A percentile compares a stretch with the other conserved stretches of the same genome.
Evolutionary conservation across 768 basidiomycete species (phyloP).

Genomic region (Rhizopogon vinicolor): DNA sequence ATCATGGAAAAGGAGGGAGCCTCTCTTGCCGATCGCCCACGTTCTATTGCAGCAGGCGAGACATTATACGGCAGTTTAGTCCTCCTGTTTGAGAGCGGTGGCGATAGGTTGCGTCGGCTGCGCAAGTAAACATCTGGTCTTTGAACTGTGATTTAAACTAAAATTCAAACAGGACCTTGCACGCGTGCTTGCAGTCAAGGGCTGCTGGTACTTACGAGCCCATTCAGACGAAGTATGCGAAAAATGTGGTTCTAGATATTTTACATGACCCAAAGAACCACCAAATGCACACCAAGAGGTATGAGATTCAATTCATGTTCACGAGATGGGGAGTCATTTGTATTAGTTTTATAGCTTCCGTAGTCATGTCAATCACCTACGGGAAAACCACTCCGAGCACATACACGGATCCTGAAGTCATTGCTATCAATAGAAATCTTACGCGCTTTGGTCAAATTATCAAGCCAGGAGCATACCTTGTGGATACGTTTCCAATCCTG

Average conservation of each 20-base stretch:
- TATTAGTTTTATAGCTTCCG: constrained; percentile 33
- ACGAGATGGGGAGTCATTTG: not conserved
- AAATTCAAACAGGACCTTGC: constrained; percentile 21
- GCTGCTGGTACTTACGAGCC: constrained; percentile 27
- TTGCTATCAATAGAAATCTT: constrained; percentile 21
- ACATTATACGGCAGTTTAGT: constrained; percentile 30
- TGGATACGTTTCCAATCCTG: constrained; percentile 20
- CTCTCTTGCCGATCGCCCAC: constrained; percentile 30
- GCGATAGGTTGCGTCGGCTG: constrained; percentile 26
- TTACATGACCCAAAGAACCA: constrained; percentile 27
- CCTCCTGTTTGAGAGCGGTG: constrained; percentile 18
- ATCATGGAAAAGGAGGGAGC: constrained; percentile 37
- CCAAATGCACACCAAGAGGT: constrained; percentile 31
- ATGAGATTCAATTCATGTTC: not conserved
- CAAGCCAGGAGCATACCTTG: constrained; percentile 20
- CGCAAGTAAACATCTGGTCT: not conserved
- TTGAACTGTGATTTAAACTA: not conserved
- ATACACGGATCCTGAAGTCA: constrained; percentile 32
- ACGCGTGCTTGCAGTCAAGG: constrained; percentile 30
- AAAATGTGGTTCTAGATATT: constrained; percentile 30
- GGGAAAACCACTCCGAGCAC: constrained; percentile 34
- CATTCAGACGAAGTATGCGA: constrained; percentile 28
- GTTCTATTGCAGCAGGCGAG: constrained; percentile 29
- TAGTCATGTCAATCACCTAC: constrained; percentile 34
- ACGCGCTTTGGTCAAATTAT: constrained; percentile 22